phyloP scores from a whole-genome alignment of 148 eudicot genomes.

The Spergularia bocconei region DNA sequence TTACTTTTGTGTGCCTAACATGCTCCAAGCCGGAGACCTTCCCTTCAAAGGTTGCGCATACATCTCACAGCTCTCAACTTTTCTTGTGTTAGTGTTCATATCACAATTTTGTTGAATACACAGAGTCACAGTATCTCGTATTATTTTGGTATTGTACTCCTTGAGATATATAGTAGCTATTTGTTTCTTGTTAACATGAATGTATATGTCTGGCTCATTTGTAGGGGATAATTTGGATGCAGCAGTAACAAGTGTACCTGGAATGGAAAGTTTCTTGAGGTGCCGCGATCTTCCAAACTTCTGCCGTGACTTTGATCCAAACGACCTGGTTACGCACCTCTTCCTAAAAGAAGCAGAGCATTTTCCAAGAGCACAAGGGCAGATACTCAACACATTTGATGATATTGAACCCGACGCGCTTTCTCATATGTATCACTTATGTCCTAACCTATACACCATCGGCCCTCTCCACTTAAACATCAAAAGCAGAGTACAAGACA shows the following conservation, averaged over 20 bases:
- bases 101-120: too few species aligned
- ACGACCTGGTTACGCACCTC: neutral
- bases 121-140: too few species aligned
- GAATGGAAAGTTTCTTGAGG: slow-evolving; percentile 27
- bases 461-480: slow-evolving; percentile 32
- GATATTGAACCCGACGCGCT: slow-evolving; percentile 22
- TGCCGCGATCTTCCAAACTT: slow-evolving; percentile 34
- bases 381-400: slow-evolving; percentile 32
- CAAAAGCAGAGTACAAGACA: neutral
- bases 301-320: slow-evolving; percentile 17
- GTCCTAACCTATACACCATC: slow-evolving; percentile 27
- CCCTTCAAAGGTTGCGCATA: slow-evolving; percentile 27
- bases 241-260: slow-evolving; percentile 21
- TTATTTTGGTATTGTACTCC: too few species aligned
- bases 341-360: neutral
- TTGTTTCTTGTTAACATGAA: too few species aligned
- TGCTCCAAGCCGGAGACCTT: slow-evolving; percentile 33
- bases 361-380: slow-evolving; percentile 26
- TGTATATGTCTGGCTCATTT: neutral
- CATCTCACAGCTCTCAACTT: neutral
- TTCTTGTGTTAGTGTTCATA: too few species aligned
- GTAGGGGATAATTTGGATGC: slow-evolving; percentile 24
- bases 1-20: slow-evolving; percentile 32
- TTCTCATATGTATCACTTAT: slow-evolving; percentile 9
- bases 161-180: too few species aligned